Evolutionary conservation across 2,329 filamentous ascomycete species (phyloP).

Genomic region (Sordariomycetes sp.): DNA sequence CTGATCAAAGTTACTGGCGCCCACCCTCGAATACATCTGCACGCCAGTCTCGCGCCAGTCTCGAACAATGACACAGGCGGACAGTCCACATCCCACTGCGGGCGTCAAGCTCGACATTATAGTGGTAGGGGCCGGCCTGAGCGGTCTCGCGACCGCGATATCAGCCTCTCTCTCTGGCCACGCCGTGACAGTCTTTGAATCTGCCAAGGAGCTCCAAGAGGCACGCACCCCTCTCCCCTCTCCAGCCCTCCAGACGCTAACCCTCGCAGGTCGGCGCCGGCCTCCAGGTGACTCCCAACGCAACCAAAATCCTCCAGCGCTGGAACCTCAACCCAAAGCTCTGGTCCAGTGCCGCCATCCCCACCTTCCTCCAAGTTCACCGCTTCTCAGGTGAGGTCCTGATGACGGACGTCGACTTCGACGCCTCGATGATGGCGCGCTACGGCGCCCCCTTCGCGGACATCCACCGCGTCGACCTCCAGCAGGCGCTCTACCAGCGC

Average conservation of each 20-base stretch:
- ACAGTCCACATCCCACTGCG: background rate
- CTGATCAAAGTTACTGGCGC: too few relatives aligned
- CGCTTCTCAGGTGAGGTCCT: conserved; percentile 36
- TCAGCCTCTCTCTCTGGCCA: conserved; percentile 13
- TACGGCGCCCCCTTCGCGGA: conserved; percentile 46
- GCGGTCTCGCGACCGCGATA: conserved; percentile 8
- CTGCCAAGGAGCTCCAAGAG: conserved; percentile 9
- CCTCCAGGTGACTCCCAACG: conserved; percentile 17
- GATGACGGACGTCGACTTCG: conserved; percentile 35
- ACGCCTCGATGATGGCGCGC: conserved; percentile 34
- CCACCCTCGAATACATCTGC: background rate
- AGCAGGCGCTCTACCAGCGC: conserved; percentile 17
- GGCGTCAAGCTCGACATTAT: conserved; percentile 15
- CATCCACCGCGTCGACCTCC: conserved; percentile 23
- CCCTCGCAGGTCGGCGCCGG: conserved; percentile 13
- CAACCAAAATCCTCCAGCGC: conserved; percentile 22
- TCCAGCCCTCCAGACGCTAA: background rate
- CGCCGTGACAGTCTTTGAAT: conserved; percentile 9
- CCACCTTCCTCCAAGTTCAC: conserved; percentile 33
- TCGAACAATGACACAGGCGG: background rate
- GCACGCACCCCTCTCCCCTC: background rate
- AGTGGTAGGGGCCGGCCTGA: conserved; percentile 9
- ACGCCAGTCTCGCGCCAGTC: background rate
- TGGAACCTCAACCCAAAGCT: conserved; percentile 34
- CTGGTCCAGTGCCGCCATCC: conserved; percentile 22